Percentiles rank a stretch among this genome's conserved stretches.
These are phyloP conservation scores for Geotrichum restrictum DNA, from an alignment of 1,139 yeast species.

Conservation along the genomic window DNA sequence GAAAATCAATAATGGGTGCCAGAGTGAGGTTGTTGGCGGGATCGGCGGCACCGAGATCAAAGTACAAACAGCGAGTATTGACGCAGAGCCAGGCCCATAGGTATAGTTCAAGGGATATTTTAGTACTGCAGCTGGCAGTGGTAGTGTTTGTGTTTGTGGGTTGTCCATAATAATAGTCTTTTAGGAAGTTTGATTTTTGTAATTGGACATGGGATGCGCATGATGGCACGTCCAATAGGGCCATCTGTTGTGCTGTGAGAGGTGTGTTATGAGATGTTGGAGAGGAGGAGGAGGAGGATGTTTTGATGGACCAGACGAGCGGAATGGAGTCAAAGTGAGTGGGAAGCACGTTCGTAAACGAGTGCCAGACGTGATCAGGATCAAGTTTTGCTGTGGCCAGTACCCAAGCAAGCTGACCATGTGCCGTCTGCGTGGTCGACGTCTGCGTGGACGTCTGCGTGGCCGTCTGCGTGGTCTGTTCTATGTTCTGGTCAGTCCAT, in stretches of 20 bases:
- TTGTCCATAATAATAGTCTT: too few relatives aligned
- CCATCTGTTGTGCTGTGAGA: too few relatives aligned
- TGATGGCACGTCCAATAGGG: not conserved
- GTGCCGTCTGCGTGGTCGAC: conserved; percentile 4
- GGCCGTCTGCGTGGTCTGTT: not conserved
- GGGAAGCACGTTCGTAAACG: conserved; percentile 16
- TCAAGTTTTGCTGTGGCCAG: conserved; percentile 5
- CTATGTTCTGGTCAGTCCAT: too few relatives aligned
- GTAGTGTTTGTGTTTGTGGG: too few relatives aligned
- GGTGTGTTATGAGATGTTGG: too few relatives aligned
- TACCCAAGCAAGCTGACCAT: conserved; percentile 6
- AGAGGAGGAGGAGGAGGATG: too few relatives aligned
- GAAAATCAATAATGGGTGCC: conserved; percentile 87
- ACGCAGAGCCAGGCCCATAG: conserved; percentile 78
- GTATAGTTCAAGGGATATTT: not conserved
- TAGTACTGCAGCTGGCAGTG: not conserved
- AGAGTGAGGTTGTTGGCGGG: conserved; percentile 69
- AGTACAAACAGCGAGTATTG: conserved; percentile 83
- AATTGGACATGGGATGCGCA: conserved; percentile 1
- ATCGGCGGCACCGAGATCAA: conserved; percentile 47
- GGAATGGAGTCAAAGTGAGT: conserved; percentile 16
- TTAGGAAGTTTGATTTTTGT: conserved; percentile 8
- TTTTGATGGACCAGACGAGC: conserved; percentile 9
- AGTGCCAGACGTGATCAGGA: conserved; percentile 7
- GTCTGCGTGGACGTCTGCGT: not conserved